Base-by-base conservation (phyloP, 805 yeast species). In the Scheffersomyces spartinae region DNA sequence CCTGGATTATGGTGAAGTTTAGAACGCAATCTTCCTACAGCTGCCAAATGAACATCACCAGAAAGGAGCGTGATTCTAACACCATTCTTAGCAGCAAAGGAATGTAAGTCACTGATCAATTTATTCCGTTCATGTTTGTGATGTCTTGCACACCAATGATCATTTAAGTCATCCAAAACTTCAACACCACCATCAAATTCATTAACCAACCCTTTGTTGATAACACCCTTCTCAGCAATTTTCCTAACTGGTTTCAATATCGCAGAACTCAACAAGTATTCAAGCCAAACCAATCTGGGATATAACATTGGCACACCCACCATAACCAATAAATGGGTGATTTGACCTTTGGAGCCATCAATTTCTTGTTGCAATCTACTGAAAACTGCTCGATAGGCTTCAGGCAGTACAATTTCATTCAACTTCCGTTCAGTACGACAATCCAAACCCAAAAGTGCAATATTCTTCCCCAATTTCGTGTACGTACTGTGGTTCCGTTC, bases 231-330 rank as follows among this genome's bases (percentile, higher is more conserved):
- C 28, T 68, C 61, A 3, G 88, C 71, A 35, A 64, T 36, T 18
- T 48, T 64, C 42, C 75, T 73, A 4, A 82, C 28, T 2, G 95
- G 95, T 6, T 56, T 60, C 28, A 88, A 54, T 2, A 36, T 18
- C 47, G 57, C 25, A 14, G 85, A 74, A 5, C 74, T 67, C 44
- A 88, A 67, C 14, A 88, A 36, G 45, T 68, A 63, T 53, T 91
- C 97, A 17, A 84, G 61, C 88, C 94, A 82, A 2, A 86, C 95
- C 45, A 91, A 61, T 36, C 97, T 67, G 3, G 98, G 97, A 45
- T 88, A 88, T 20, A 91, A 81, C 29, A 91, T 83, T 3, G 98
- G 98, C 9, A 88, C 94, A 22, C 97, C 97, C 26, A 91, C 60
- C 72, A 91, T 64, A 1, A 91, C 71, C 36, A 81, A 57, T 20